Percentiles rank a stretch among this genome's conserved stretches.
Conservation (phyloP, 345 rosid genomes). For the Crucihimalaya himalaica region DNA sequence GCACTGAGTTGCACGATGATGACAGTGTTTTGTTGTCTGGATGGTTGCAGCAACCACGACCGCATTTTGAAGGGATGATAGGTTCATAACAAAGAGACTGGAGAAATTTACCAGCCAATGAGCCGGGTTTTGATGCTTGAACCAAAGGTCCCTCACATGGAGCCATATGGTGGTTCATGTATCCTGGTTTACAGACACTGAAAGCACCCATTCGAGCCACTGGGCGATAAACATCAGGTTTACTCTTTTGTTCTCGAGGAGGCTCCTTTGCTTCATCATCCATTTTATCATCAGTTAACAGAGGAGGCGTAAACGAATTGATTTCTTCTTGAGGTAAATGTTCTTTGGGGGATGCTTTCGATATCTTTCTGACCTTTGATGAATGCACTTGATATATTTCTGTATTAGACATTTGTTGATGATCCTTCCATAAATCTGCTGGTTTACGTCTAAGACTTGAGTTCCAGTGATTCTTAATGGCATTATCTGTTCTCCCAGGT, state of each 20-base stretch:
- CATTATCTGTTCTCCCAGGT: conserved; percentile 83
- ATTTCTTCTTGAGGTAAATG: conserved; percentile 48
- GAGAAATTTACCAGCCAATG: conserved; percentile 52
- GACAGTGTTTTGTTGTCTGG: conserved; percentile 25
- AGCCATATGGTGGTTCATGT: conserved; percentile 41
- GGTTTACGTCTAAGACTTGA: conserved; percentile 59
- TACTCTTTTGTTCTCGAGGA: conserved; percentile 39
- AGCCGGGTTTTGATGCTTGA: conserved; percentile 49
- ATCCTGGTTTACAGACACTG: conserved; percentile 46
- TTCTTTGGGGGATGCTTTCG: conserved; percentile 60
- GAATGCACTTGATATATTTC: conserved; percentile 46
- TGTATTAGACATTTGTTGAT: conserved; percentile 21
- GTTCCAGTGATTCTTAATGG: conserved; percentile 89
- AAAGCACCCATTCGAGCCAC: conserved; percentile 68
- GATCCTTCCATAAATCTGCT: not conserved
- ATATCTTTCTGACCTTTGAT: conserved; percentile 48
- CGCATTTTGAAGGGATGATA: conserved; percentile 61
- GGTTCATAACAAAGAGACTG: conserved; percentile 54
- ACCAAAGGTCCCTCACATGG: conserved; percentile 47
- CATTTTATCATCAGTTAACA: conserved; percentile 10
- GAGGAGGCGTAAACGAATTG: conserved; percentile 38
- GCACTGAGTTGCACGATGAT: conserved; percentile 44
- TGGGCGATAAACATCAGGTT: conserved; percentile 58
- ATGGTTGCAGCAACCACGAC: conserved; percentile 61
- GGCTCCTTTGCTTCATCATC: conserved; percentile 42